These are phyloP conservation scores for Suhomyces choctaworum DNA, from an alignment of 1,139 yeast species.

Conservation along the genomic window DNA sequence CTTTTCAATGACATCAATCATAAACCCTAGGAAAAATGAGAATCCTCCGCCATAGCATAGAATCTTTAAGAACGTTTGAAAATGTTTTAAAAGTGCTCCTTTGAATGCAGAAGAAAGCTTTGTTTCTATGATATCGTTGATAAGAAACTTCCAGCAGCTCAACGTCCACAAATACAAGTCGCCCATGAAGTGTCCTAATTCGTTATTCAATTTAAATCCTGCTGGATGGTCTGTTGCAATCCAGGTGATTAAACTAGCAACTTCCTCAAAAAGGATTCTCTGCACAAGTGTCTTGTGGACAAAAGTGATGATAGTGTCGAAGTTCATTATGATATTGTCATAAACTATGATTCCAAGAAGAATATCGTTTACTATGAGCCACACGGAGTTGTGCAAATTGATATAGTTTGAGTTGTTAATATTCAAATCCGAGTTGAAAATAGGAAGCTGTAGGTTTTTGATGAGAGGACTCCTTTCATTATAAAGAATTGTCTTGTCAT, in stretches of 20 bases:
- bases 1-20: constrained; percentile 64
- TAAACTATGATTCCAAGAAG: constrained; percentile 70
- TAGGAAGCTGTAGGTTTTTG: constrained; percentile 34
- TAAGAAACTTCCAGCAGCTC: constrained; percentile 56
- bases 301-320: constrained; percentile 30
- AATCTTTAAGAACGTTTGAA: constrained; percentile 16
- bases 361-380: constrained; percentile 84
- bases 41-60: constrained; percentile 58
- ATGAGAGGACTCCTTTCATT: constrained; percentile 24
- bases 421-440: constrained; percentile 40
- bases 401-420: constrained; percentile 73
- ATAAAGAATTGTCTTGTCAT: constrained; percentile 34
- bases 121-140: constrained; percentile 16
- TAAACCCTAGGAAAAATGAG: constrained; percentile 65
- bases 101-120: constrained; percentile 6
- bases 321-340: constrained; percentile 48
- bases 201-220: constrained; percentile 88
- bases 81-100: not conserved
- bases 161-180: constrained; percentile 86
- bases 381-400: constrained; percentile 79
- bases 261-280: constrained; percentile 30
- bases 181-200: constrained; percentile 81
- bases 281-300: constrained; percentile 41
- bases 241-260: constrained; percentile 62
- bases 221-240: constrained; percentile 83